A percentile compares a stretch with the other conserved stretches of the same genome.
Evolutionary conservation across 2,329 filamentous ascomycete genomes (phyloP).

Genomic region (Pseudogymnoascus sp.): DNA sequence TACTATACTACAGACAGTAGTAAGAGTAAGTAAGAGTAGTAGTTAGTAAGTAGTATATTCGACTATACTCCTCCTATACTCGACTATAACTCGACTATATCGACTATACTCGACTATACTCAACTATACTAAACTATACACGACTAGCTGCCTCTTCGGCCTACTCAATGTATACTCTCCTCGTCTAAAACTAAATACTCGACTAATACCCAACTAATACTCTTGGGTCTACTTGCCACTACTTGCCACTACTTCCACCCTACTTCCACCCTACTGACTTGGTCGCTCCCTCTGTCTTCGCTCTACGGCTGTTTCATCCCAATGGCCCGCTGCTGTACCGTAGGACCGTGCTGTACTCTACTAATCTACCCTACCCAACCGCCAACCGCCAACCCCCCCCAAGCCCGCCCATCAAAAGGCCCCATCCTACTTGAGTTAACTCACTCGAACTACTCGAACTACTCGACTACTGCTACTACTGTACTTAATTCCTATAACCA

Average conservation of each 20-base stretch:
- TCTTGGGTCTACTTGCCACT: not conserved
- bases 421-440: not conserved
- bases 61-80: not conserved
- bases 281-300: not conserved
- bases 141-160: not conserved
- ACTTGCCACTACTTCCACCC: not conserved
- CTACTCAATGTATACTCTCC: too few species aligned
- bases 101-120: not conserved
- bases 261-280: not conserved
- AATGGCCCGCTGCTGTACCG: not conserved
- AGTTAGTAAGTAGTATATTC: not conserved
- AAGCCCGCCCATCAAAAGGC: not conserved
- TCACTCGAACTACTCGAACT: not conserved
- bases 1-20: not conserved
- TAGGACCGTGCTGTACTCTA: not conserved
- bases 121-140: too few species aligned
- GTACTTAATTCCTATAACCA: slow-evolving; percentile 4
- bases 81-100: not conserved
- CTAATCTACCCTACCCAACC: not conserved
- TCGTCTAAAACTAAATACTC: not conserved
- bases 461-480: not conserved
- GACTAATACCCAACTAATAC: not conserved
- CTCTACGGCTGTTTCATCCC: slow-evolving; percentile 8
- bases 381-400: not conserved
- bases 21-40: not conserved